Conservation (phyloP, 2,329 filamentous ascomycete genomes). For the Helminthosporium solani region DNA sequence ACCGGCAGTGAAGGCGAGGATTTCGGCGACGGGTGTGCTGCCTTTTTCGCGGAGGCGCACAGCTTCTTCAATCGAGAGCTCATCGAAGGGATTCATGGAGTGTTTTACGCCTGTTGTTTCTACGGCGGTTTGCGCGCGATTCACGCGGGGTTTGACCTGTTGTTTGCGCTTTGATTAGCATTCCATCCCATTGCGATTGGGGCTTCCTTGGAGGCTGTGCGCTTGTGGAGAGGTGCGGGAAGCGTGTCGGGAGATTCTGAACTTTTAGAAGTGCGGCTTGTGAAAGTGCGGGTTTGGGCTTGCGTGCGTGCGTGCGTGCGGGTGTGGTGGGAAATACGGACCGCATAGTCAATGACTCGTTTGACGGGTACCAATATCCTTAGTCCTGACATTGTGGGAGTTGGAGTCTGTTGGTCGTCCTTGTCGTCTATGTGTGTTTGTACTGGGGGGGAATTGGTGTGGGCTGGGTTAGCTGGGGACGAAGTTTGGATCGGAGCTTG, state of each 20-base stretch:
- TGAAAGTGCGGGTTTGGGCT: too few relatives aligned
- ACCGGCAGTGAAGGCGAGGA: conserved; percentile 84
- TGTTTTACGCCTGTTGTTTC: conserved; percentile 94
- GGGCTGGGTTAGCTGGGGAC: background rate
- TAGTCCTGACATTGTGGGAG: conserved; percentile 46
- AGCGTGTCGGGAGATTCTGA: background rate
- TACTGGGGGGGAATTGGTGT: background rate
- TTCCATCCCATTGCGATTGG: too few relatives aligned
- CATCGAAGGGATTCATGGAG: conserved; percentile 98
- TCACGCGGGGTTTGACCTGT: conserved; percentile 69
- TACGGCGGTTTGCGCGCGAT: conserved; percentile 76
- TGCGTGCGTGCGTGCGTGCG: too few relatives aligned
- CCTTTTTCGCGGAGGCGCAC: conserved; percentile 86
- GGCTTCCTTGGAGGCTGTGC: too few relatives aligned
- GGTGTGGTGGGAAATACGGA: conserved; percentile 38
- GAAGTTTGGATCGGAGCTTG: background rate
- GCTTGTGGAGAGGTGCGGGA: too few relatives aligned
- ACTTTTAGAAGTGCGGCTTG: background rate
- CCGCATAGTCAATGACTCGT: conserved; percentile 60
- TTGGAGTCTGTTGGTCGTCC: background rate
- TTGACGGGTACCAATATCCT: conserved; percentile 59
- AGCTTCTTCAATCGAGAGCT: conserved; percentile 95
- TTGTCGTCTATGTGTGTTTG: too few relatives aligned
- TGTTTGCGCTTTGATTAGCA: too few relatives aligned
- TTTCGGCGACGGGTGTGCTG: conserved; percentile 73